Percentiles rank a stretch among this genome's conserved stretches.
phyloP scores from a whole-genome alignment of 306 rosid genomes.

The Acacia acuminata region DNA sequence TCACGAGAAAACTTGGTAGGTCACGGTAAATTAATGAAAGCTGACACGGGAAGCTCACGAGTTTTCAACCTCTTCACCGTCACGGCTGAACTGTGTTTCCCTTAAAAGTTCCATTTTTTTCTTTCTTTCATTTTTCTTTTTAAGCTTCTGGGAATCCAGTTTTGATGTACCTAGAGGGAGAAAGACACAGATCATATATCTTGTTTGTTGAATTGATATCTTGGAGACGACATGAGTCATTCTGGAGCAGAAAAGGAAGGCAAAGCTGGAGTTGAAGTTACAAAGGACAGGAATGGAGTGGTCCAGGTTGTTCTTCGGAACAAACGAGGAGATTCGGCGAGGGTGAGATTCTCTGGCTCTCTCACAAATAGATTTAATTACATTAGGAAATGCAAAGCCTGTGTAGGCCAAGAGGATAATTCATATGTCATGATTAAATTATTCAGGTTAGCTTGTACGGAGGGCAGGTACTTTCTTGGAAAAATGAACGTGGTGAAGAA shows the following conservation, averaged over 20 bases:
- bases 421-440: neutral
- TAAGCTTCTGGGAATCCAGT: slow-evolving; percentile 22
- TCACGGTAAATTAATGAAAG: slow-evolving; percentile 38
- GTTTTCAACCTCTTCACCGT: slow-evolving; percentile 37
- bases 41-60: slow-evolving; percentile 34
- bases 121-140: neutral
- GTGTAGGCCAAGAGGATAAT: neutral
- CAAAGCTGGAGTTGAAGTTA: slow-evolving; percentile 47
- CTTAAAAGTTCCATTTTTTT: slow-evolving; percentile 22
- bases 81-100: slow-evolving; percentile 10
- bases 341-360: slow-evolving; percentile 36
- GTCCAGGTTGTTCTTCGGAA: slow-evolving; percentile 59
- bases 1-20: slow-evolving; percentile 47
- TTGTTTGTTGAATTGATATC: slow-evolving; percentile 26
- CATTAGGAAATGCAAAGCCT: slow-evolving; percentile 5
- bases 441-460: slow-evolving; percentile 85
- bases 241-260: slow-evolving; percentile 42
- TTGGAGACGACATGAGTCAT: slow-evolving; percentile 42
- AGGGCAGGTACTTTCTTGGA: slow-evolving; percentile 94
- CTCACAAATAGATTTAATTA: neutral
- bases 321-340: slow-evolving; percentile 67
- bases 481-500: slow-evolving; percentile 72
- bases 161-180: slow-evolving; percentile 31
- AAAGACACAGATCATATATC: slow-evolving; percentile 21
- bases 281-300: slow-evolving; percentile 62